Conservation (phyloP, 179 eudicot genomes). For the Heliamphora pulchella region DNA sequence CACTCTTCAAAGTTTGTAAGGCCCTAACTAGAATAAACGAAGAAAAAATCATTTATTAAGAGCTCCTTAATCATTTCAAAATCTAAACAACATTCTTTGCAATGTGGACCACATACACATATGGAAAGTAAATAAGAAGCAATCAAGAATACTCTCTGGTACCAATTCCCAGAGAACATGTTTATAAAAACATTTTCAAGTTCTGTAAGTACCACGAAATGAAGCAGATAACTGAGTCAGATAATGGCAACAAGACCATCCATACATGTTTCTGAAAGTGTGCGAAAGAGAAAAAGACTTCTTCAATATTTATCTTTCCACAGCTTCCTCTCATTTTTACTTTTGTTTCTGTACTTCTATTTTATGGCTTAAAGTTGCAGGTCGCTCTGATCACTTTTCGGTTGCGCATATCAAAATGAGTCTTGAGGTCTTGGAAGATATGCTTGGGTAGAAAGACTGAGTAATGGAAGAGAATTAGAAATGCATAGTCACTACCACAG, state of each 20-base stretch:
- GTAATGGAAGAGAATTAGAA: not conserved
- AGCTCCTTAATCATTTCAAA: not conserved
- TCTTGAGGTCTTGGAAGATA: no score
- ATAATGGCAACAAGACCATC: not conserved
- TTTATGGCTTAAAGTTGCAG: not conserved
- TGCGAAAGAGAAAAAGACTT: not conserved
- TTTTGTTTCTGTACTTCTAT: not conserved
- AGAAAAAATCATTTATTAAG: not conserved
- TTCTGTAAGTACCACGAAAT: not conserved
- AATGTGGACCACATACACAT: not conserved
- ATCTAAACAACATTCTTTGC: not conserved
- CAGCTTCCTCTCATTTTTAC: not conserved
- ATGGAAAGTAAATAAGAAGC: not conserved
- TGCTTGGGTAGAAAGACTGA: no score
- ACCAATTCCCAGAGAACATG: not conserved
- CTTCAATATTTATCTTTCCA: not conserved
- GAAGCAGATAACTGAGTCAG: not conserved
- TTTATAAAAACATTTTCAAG: no score
- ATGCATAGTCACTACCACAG: not conserved
- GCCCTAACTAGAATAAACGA: conserved; percentile 53
- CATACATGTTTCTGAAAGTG: not conserved
- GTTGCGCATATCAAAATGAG: no score
- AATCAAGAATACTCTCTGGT: not conserved
- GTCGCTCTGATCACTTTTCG: no score
- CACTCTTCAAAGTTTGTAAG: conserved; percentile 56